Evolutionary conservation across 768 basidiomycete species (phyloP).

Genomic region (Nevesoporus exiguus): DNA sequence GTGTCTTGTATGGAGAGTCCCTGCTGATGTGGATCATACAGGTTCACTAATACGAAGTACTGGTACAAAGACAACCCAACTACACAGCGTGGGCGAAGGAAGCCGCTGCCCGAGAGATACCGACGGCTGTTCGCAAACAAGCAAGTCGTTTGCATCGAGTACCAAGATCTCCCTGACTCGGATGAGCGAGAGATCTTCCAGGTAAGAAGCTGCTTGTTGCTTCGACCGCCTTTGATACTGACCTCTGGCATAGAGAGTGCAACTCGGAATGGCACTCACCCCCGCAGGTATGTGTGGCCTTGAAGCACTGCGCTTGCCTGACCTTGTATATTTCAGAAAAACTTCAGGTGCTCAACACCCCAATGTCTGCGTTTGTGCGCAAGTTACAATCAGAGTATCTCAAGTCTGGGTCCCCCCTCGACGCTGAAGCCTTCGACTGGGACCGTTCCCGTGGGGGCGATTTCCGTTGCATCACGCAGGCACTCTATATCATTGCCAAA

Average conservation of each 20-base stretch:
- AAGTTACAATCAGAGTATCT: constrained; percentile 47
- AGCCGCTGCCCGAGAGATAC: constrained; percentile 52
- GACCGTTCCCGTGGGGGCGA: constrained; percentile 50
- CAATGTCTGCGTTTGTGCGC: constrained; percentile 59
- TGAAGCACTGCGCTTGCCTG: not conserved
- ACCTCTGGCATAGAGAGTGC: constrained; percentile 52
- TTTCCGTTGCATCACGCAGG: constrained; percentile 56
- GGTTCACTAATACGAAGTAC: constrained; percentile 40
- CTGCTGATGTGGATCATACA: constrained; percentile 4
- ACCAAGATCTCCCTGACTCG: constrained; percentile 50
- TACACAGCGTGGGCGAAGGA: constrained; percentile 19
- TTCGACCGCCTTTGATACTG: not conserved
- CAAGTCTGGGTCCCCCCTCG: constrained; percentile 35
- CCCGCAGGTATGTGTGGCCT: constrained; percentile 47
- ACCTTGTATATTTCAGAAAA: constrained; percentile 43
- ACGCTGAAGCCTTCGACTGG: constrained; percentile 43
- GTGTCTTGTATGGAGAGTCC: accelerated
- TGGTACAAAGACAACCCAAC: constrained; percentile 41
- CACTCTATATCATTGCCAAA: constrained; percentile 49
- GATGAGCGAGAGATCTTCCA: constrained; percentile 72
- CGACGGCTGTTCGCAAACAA: constrained; percentile 64
- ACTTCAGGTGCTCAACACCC: constrained; percentile 60
- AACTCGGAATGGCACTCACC: constrained; percentile 74
- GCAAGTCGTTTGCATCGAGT: constrained; percentile 81
- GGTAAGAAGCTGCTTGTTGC: constrained; percentile 36